Evolutionary conservation across 2,329 filamentous ascomycete species (phyloP), one percentile per base, ranked within the genome.

Genomic region (Talaromyces sp.): DNA sequence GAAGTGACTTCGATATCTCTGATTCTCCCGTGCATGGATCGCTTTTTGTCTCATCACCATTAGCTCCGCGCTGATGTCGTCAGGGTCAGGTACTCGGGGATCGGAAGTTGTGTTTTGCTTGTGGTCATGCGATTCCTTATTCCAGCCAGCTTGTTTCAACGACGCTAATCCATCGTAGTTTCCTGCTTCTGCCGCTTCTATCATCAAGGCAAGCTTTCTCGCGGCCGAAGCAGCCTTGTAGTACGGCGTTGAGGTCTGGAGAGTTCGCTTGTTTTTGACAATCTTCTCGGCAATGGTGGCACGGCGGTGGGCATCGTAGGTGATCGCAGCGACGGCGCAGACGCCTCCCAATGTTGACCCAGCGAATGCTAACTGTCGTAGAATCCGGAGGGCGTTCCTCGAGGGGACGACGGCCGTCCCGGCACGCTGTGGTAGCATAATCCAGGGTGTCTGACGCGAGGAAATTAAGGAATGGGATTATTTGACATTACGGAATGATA

Each of bases 111-210:
- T 25, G 9, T 33, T 52, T 12, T 61, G 44, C 11, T 31, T 44
- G 25, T 52, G 35, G 18, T 28, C 18, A 54, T 44, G 28, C n/a
- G 60, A 48, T 31, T 54, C 39, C 28, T 57, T 64, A 25, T 23
- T 64, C 58, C 37, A 64, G 55, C 28, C 65, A 66, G 56, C 65
- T 66, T 48, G 63, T 52, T 73, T 76, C 66, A 75, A 67, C 21
- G 75, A 75, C 9, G 73, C 73, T 54, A 78, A 56, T 0, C 77
- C 75, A 61, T 74, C 71, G 46, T 79, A 79, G 23, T 79, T 76
- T 1, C 76, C 77, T 2, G 75, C 73, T 63, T 80, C 78, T 2
- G 78, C 78, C 2, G 77, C 76, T 54, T 78, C 76, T 65, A 80
- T 76, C 76, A 79, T 79, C 11, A 70, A 69, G 6, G 74, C 72